Percentiles rank a stretch among this genome's conserved stretches.
Conservation (phyloP, 176 grass and related monocot genomes). For the Otatea glauca region DNA sequence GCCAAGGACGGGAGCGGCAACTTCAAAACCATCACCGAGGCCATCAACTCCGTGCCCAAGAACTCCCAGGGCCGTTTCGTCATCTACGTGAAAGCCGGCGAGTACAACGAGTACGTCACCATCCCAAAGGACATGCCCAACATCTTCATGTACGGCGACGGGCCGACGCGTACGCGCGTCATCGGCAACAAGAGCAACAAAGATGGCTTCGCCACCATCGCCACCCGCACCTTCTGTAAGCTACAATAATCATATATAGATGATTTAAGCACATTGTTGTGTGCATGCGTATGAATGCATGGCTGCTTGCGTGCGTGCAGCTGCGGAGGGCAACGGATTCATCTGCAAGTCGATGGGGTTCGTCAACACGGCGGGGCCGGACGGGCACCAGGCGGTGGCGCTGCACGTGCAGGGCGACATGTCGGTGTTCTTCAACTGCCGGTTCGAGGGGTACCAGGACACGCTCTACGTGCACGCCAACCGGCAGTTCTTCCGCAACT, state of each 20-base stretch:
- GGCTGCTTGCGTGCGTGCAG: conserved; percentile 36
- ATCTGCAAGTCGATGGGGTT: conserved; percentile 91
- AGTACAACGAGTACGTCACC: conserved; percentile 77
- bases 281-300: neutral
- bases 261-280: neutral
- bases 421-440: conserved; percentile 77
- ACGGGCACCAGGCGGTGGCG: conserved; percentile 84
- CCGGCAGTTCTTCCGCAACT: conserved; percentile 87
- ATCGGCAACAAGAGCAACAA: conserved; percentile 63
- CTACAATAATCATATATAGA: too few relatives aligned
- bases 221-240: conserved; percentile 77
- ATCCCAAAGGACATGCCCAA: conserved; percentile 54
- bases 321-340: conserved; percentile 64
- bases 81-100: conserved; percentile 94
- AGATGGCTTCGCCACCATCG: conserved; percentile 56
- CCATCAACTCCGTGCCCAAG: conserved; percentile 62
- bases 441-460: conserved; percentile 88
- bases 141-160: conserved; percentile 93
- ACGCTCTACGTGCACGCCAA: conserved; percentile 78
- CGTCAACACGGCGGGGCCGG: conserved; percentile 78
- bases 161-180: conserved; percentile 52
- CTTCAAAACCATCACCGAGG: conserved; percentile 85
- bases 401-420: conserved; percentile 69
- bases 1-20: conserved; percentile 83
- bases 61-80: conserved; percentile 48